Evolutionary conservation across 164 flowering plant species (phyloP), one percentile per base, ranked within the genome.

Genomic region (Macadamia tetraphylla): DNA sequence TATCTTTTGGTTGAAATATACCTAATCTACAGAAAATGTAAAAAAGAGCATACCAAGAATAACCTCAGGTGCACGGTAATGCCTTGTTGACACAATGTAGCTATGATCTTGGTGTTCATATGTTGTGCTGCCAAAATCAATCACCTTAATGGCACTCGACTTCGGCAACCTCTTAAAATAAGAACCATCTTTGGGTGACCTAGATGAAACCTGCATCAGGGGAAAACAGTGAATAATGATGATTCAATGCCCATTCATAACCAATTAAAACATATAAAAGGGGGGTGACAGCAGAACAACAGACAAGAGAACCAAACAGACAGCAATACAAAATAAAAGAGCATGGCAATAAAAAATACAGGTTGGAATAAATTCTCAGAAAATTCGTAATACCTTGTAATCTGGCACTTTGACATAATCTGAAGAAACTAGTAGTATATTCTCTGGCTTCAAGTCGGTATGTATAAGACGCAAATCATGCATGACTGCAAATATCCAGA

Each of bases 361-460:
- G 18, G 6, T 17, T 5, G 2, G 69, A 13, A 14, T 57, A 23
- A 57, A 48, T 2, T 46, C 17, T 15, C 31, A 63, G 42, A 49
- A 40, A 35, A 4, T 15, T n/a, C 10, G 6, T 10, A 9, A 42
- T 77, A 92, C 98, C 97, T 87, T 94, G 86, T 87, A 92, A 31
- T 92, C 97, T 40, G 95, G 94, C 64, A 92, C 79, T 65, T 88
- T 92, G 6, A 86, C 69, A 71, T 92, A 87, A 2, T 94, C 98
- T 0, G 93, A 63, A 29, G 96, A 85, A 13, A 90, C 95, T 14
- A 94, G 78, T 6, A 94, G 92, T 18, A 94, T 85, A 68, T 94
- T 94, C 83, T 94, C 98, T 23, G 98, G 98, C 84, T 94, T 94
- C 85, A 94, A 71, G 75, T 94, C 99, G 14, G 99, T 94, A 63